Base-by-base conservation (phyloP, 768 basidiomycete genomes). In the Steccherinum ochraceum region DNA sequence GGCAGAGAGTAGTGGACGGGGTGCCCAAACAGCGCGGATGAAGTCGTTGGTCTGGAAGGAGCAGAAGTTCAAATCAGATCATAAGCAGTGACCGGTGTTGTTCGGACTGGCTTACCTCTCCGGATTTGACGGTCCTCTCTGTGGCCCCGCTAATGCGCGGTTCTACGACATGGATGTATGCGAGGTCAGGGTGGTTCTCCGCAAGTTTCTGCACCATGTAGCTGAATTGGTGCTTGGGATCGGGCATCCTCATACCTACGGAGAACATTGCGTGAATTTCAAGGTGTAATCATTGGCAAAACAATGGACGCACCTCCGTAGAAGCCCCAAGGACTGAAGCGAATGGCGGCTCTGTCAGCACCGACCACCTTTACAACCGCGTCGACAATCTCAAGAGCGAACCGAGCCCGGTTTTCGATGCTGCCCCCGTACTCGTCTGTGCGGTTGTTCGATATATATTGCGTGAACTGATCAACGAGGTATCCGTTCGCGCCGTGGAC, bases 221-320 rank as follows among this genome's bases (percentile, higher is more conserved):
- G 0, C 67, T 56, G 66, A 79, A 85, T 3, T 78, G 77, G 0
- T 80, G 77, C 2, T 72, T 64, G 0, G 81, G 82, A 48, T 84
- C 71, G 1, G 56, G 49, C 76, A 80, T 78, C 3, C 67, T 62
- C 78, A 84, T 80, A 41, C 61, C 63, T 72, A 24, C n/a, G 21
- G 40, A n/a, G 40, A 12, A n/a, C n/a, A n/a, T n/a, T n/a, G n/a
- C 43, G 24, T 12, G 18, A 5, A 4, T 7, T 74, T 4, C 24
- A 20, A 45, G 5, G 24, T 4, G 25, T 19, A 5, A 51, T n/a
- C 3, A 23, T 18, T 5, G 24, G 13, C 23, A n/a, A 27, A 13
- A 11, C 43, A 24, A 27, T 24, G 26, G 12, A 16, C n/a, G 11
- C 5, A 18, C 12, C 25, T 55, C 67, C 64, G 67, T 69, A 58